Conservation (phyloP, 169 alveolate genomes). For the Cryptosporidium muris region DNA sequence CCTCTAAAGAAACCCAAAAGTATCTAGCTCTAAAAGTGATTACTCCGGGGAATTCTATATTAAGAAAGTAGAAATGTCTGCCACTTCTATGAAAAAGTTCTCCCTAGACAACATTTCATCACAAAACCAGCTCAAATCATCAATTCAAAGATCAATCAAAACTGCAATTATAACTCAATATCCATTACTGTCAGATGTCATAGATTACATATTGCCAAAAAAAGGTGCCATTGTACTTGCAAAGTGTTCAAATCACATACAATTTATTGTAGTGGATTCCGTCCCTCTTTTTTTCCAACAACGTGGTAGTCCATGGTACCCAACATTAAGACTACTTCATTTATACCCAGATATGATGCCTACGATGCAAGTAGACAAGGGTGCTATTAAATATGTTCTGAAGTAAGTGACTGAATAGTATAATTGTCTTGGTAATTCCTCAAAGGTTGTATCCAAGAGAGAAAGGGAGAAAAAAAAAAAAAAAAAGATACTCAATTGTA, state of each 20-base stretch:
- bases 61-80: not conserved
- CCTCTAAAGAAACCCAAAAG: too few species aligned
- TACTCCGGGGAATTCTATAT: not conserved
- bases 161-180: constrained; percentile 80
- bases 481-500: too few species aligned
- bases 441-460: too few species aligned
- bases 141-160: constrained; percentile 86
- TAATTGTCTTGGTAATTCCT: too few species aligned
- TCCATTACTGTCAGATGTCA: constrained; percentile 85
- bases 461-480: too few species aligned
- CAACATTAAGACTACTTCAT: constrained; percentile 92
- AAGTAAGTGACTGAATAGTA: constrained; percentile 52
- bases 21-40: too few species aligned
- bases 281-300: constrained; percentile 86
- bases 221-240: constrained; percentile 83
- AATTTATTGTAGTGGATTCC: constrained; percentile 80
- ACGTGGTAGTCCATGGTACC: constrained; percentile 94
- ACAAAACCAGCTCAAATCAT: constrained; percentile 86
- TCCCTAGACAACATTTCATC: constrained; percentile 82
- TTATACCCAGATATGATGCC: constrained; percentile 95
- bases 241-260: constrained; percentile 85
- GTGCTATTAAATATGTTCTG: constrained; percentile 93
- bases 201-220: constrained; percentile 90
- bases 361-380: constrained; percentile 94
- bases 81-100: constrained; percentile 69